Conservation (phyloP, 768 basidiomycete genomes). For the Lentinula sp. region DNA sequence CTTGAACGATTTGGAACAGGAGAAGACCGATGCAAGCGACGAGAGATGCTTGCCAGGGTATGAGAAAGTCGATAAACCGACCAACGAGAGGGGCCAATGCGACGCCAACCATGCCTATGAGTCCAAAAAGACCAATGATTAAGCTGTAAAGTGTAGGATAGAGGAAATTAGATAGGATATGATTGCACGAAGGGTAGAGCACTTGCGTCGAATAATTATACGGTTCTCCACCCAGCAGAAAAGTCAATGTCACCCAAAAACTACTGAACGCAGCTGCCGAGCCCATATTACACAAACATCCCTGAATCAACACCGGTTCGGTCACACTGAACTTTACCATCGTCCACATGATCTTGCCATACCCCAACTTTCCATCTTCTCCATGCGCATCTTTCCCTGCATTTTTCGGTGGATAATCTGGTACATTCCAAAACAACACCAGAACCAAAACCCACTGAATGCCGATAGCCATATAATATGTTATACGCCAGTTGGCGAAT, state of each 20-base stretch:
- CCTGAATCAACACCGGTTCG: slow-evolving; percentile 54
- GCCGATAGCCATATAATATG: slow-evolving; percentile 51
- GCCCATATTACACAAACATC: slow-evolving; percentile 35
- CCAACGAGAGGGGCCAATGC: slow-evolving; percentile 48
- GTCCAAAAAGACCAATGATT: slow-evolving; percentile 51
- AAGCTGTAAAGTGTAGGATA: slow-evolving; percentile 29
- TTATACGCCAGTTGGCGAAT: slow-evolving; percentile 43
- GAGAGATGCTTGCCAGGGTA: slow-evolving; percentile 64
- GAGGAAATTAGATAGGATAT: too few species aligned
- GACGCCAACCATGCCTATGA: slow-evolving; percentile 50
- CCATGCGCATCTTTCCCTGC: slow-evolving; percentile 16
- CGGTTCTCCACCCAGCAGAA: slow-evolving; percentile 50
- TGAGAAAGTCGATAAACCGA: slow-evolving; percentile 43
- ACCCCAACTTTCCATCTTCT: slow-evolving; percentile 28
- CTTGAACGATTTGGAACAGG: slow-evolving; percentile 56
- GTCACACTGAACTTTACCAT: slow-evolving; percentile 55
- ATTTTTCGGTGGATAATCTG: slow-evolving; percentile 56
- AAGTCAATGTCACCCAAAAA: slow-evolving; percentile 53
- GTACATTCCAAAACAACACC: slow-evolving; percentile 43
- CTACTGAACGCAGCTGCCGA: slow-evolving; percentile 29
- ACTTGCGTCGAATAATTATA: slow-evolving; percentile 52
- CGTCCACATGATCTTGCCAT: slow-evolving; percentile 43
- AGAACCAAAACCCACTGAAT: slow-evolving; percentile 38
- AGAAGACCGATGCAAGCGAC: slow-evolving; percentile 41
- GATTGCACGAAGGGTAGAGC: slow-evolving; percentile 30